phyloP scores from a whole-genome alignment of 331 rosid species.

The Acacia concinna region DNA sequence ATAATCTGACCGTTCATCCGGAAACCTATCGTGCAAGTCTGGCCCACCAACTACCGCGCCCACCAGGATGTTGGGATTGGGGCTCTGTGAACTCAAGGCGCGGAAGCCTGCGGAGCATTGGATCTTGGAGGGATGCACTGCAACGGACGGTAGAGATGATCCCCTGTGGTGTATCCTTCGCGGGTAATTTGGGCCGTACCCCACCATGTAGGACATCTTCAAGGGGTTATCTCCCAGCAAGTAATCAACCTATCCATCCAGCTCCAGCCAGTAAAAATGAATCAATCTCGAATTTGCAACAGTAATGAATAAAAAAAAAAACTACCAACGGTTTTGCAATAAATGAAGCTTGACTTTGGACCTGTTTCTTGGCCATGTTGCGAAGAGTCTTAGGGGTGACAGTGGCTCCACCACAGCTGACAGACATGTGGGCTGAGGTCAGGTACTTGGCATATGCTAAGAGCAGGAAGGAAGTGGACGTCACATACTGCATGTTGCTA shows the following conservation, averaged over 20 bases:
- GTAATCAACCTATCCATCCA: slow-evolving; percentile 69
- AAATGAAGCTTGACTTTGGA: slow-evolving; percentile 3
- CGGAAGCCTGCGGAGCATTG: slow-evolving; percentile 87
- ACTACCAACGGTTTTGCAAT: neutral
- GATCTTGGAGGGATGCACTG: slow-evolving; percentile 79
- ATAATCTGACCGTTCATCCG: slow-evolving; percentile 83
- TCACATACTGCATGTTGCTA: slow-evolving; percentile 95
- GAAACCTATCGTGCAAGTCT: slow-evolving; percentile 71
- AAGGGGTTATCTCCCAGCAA: slow-evolving; percentile 87
- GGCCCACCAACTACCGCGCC: slow-evolving; percentile 98
- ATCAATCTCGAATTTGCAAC: neutral
- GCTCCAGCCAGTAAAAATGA: neutral
- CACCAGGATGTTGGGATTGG: slow-evolving; percentile 77
- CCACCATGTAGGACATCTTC: slow-evolving; percentile 97
- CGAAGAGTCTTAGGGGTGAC: slow-evolving; percentile 68
- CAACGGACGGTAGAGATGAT: slow-evolving; percentile 79
- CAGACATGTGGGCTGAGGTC: slow-evolving; percentile 65
- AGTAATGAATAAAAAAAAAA: neutral
- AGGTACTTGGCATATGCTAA: slow-evolving; percentile 87
- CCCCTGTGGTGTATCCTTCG: slow-evolving; percentile 95
- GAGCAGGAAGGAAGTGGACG: slow-evolving; percentile 86
- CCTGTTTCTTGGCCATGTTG: slow-evolving; percentile 85
- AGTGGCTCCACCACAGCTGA: slow-evolving; percentile 66
- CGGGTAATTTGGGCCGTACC: slow-evolving; percentile 86
- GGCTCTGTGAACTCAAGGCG: slow-evolving; percentile 69